Evolutionary conservation across 257 asterid genomes (phyloP), one percentile per base, ranked within the genome.

Genomic region (Solanum microdontum): DNA sequence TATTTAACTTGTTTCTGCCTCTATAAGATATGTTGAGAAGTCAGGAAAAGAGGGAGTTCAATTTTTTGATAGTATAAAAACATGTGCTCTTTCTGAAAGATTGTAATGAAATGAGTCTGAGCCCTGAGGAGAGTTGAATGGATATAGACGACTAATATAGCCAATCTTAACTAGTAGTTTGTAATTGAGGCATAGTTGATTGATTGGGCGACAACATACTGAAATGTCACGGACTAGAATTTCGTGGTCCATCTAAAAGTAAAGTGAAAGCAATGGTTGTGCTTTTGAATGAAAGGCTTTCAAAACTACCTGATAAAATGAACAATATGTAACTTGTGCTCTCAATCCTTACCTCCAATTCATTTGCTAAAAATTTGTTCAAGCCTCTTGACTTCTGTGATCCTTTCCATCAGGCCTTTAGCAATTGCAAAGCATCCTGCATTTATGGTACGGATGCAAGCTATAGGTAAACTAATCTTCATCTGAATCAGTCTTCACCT

Each of bases 401-500:
- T 48, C 30, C 85, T 48, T 28, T 9, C 36, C 14, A 8, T 24
- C 64, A 79, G 84, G 15, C 37, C 62, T 79, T 26, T 15, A 45
- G 68, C 17, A 43, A 43, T 45, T 45, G 69, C 43, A 30, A 48
- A 82, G 69, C 43, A 10, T 30, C 43, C 69, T 28, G 43, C 30
- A 48, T 28, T 39, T 39, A 39, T 37, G 60, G 12, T 76, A 76
- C 8, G 4, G 19, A 34, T 10, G 77, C 40, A 32, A 73, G 28
- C 28, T 73, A 15, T 34, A 6, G 1, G 21, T 39, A 76, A 39
- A 23, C 33, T 26, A 82, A 82, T 48, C 43, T 28, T 82, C 85
- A 45, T 82, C 85, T 30, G 43, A 90, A 83, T 89, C 91, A 64
- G 23, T 70, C 14, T 66, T 89, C 88, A 60, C 87, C 89, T 88